These are phyloP conservation scores for Populus hybrid DNA, from an alignment of 441 rosid genomes.

Conservation along the genomic window DNA sequence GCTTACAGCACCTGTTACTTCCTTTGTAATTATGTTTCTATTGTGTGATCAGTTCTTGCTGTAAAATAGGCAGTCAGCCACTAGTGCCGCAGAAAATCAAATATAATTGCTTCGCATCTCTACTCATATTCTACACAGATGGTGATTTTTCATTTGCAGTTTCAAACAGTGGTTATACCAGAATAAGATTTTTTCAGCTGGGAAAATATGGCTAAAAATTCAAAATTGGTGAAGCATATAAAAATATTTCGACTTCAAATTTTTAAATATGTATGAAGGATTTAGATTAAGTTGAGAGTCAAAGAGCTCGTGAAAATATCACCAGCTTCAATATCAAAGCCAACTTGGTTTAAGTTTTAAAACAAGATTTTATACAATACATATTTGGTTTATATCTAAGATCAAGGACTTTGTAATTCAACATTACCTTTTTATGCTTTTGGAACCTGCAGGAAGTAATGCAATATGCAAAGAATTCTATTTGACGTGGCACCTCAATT, in stretches of 20 bases:
- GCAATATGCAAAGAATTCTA: neutral
- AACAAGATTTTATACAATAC: neutral
- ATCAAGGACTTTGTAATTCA: neutral
- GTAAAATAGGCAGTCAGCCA: neutral
- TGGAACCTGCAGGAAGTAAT: no score
- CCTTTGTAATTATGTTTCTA: neutral
- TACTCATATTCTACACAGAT: neutral
- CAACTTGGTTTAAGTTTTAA: neutral
- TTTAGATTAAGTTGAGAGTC: neutral
- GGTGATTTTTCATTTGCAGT: neutral
- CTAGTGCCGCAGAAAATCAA: neutral
- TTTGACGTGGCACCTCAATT: neutral
- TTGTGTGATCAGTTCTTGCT: neutral
- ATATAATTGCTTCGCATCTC: neutral
- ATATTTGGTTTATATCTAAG: neutral
- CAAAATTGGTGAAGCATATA: neutral
- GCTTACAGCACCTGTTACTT: neutral
- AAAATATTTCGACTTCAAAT: neutral
- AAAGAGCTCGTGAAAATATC: neutral
- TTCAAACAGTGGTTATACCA: neutral
- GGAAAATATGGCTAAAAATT: neutral
- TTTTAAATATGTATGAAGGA: neutral
- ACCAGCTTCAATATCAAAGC: neutral
- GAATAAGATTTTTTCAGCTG: neutral
- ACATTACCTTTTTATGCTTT: neutral